phyloP scores from a whole-genome alignment of 139 green algal genomes.

The Micractinium sp. region DNA sequence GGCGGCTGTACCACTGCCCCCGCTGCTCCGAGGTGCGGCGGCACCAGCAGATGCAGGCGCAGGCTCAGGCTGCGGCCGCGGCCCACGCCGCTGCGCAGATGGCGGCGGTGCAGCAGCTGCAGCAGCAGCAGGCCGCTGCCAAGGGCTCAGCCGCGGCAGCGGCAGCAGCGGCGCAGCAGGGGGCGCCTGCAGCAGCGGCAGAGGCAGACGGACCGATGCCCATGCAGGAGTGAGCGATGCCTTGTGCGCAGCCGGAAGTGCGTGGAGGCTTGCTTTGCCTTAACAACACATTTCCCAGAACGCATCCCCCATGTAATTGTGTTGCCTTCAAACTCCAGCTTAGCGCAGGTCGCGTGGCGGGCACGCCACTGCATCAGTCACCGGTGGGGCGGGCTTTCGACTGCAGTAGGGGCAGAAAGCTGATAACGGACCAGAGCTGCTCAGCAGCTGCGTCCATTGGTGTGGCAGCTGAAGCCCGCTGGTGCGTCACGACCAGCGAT shows the following conservation, averaged over 20 bases:
- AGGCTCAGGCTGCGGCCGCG: not conserved
- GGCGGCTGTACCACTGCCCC: conserved; percentile 62
- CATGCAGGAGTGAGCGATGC: conserved; percentile 2
- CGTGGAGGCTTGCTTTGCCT: no score
- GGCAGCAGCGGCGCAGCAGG: not conserved
- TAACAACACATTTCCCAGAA: no score
- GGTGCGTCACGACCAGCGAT: no score
- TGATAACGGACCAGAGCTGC: no score
- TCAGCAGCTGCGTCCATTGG: no score
- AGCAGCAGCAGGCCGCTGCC: not conserved
- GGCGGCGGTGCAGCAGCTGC: not conserved
- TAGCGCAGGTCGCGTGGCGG: no score
- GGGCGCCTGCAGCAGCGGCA: not conserved
- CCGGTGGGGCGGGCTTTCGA: no score
- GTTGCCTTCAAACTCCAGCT: no score
- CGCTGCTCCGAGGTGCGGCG: conserved; percentile 43
- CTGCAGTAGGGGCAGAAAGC: no score
- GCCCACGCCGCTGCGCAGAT: conserved; percentile 38
- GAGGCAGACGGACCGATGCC: not conserved
- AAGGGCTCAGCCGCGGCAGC: not conserved
- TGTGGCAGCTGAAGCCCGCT: no score
- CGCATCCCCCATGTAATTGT: no score
- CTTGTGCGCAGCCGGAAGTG: not conserved
- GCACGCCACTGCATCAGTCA: no score
- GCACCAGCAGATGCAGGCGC: not conserved